phyloP scores from a whole-genome alignment of 495 filamentous ascomycete genomes.

The Podospora conica region DNA sequence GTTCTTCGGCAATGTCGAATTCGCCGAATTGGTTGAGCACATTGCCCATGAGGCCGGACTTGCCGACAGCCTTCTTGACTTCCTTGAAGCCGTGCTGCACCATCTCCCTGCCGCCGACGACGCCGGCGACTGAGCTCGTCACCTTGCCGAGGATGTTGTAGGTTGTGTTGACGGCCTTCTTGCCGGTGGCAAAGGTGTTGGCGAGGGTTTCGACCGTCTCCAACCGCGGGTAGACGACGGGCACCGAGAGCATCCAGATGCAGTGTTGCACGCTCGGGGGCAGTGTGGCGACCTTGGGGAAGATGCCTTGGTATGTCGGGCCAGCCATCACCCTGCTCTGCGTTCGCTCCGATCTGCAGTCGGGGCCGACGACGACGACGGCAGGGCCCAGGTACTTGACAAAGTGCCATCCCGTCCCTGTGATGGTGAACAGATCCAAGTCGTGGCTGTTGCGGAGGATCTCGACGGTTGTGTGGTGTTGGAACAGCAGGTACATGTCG shows the following conservation, averaged over 20 bases:
- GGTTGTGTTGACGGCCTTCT: slow-evolving; percentile 89
- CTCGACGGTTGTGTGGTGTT: slow-evolving; percentile 94
- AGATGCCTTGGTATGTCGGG: slow-evolving; percentile 93
- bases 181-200: slow-evolving; percentile 86
- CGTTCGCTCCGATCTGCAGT: slow-evolving; percentile 86
- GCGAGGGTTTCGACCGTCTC: slow-evolving; percentile 87
- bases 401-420: slow-evolving; percentile 95
- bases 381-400: slow-evolving; percentile 92
- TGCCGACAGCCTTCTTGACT: slow-evolving; percentile 94
- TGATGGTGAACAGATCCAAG: slow-evolving; percentile 91
- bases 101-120: slow-evolving; percentile 88
- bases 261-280: slow-evolving; percentile 92
- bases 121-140: slow-evolving; percentile 84
- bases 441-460: slow-evolving; percentile 83
- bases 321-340: slow-evolving; percentile 90
- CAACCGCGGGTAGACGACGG: slow-evolving; percentile 82
- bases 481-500: slow-evolving; percentile 98
- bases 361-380: slow-evolving; percentile 81
- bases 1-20: slow-evolving; percentile 86
- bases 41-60: slow-evolving; percentile 87
- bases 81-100: slow-evolving; percentile 87
- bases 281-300: slow-evolving; percentile 90
- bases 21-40: slow-evolving; percentile 97
- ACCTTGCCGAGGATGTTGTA: slow-evolving; percentile 95
- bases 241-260: slow-evolving; percentile 89